Percentiles rank a stretch among this genome's conserved stretches.
These are phyloP conservation scores for Asterophora parasitica DNA, from an alignment of 768 basidiomycete genomes.

Conservation along the genomic window DNA sequence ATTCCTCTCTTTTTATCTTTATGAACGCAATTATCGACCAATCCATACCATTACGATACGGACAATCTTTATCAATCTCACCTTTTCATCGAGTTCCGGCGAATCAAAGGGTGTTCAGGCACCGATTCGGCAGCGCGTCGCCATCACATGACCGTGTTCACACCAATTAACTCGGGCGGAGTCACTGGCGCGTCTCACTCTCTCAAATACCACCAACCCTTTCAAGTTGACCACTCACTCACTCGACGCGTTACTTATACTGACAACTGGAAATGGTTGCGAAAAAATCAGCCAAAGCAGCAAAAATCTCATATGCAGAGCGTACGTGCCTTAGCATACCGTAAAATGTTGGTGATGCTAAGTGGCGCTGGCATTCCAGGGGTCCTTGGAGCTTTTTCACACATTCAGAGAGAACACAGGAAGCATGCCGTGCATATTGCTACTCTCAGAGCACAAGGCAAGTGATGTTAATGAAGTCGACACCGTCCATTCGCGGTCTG, in stretches of 20 bases:
- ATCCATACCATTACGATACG: not conserved
- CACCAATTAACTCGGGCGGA: constrained; percentile 2
- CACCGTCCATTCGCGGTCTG: not conserved
- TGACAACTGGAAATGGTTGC: constrained; percentile 22
- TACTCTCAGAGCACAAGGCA: constrained; percentile 43
- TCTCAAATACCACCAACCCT: not conserved
- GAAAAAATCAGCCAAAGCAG: constrained; percentile 23
- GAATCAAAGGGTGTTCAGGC: too few relatives aligned
- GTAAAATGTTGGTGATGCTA: not conserved
- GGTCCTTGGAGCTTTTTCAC: constrained; percentile 41
- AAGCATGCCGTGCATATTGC: constrained; percentile 41
- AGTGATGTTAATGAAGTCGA: not conserved
- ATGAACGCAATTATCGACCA: not conserved
- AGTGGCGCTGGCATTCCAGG: constrained; percentile 25
- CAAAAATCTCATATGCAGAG: constrained; percentile 36
- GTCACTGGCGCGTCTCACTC: constrained; percentile 4
- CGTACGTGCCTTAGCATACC: constrained; percentile 26
- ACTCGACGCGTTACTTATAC: too few relatives aligned
- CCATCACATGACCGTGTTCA: constrained; percentile 7
- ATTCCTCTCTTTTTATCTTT: constrained; percentile 4
- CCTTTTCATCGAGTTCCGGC: too few relatives aligned
- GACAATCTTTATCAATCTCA: not conserved
- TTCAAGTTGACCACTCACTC: not conserved
- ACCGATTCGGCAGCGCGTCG: not conserved
- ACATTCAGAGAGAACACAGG: constrained; percentile 40